These are phyloP conservation scores for Trapa bicornis DNA, from an alignment of 345 rosid species.

Conservation along the genomic window DNA sequence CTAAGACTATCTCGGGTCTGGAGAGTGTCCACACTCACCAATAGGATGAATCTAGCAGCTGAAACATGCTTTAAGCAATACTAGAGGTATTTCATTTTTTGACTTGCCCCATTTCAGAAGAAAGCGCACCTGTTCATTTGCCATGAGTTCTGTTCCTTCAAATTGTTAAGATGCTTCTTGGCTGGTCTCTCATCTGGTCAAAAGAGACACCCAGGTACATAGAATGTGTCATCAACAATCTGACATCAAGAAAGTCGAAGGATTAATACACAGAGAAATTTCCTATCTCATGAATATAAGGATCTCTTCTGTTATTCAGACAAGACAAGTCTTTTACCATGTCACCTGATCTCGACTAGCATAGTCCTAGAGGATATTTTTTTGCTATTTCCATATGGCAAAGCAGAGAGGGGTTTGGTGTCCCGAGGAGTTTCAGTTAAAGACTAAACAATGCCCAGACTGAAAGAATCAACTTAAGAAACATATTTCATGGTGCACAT, in stretches of 20 bases:
- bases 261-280: background rate
- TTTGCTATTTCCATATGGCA: background rate
- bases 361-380: background rate
- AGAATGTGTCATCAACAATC: background rate
- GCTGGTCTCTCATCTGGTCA: background rate
- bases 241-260: background rate
- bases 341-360: background rate
- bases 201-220: background rate
- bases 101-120: background rate
- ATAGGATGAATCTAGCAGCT: background rate
- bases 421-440: background rate
- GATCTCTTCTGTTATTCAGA: background rate
- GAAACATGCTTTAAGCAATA: background rate
- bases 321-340: background rate
- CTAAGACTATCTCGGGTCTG: background rate
- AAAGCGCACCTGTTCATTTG: background rate
- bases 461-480: background rate
- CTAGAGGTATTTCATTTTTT: background rate
- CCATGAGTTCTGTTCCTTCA: background rate
- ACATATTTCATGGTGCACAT: background rate
- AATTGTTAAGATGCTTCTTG: background rate
- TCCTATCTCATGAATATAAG: background rate
- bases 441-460: background rate
- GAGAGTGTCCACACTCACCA: background rate
- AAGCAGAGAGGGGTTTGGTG: background rate